Evolutionary conservation across 208 protist species (phyloP).

Genomic region (Leishmania arabica): DNA sequence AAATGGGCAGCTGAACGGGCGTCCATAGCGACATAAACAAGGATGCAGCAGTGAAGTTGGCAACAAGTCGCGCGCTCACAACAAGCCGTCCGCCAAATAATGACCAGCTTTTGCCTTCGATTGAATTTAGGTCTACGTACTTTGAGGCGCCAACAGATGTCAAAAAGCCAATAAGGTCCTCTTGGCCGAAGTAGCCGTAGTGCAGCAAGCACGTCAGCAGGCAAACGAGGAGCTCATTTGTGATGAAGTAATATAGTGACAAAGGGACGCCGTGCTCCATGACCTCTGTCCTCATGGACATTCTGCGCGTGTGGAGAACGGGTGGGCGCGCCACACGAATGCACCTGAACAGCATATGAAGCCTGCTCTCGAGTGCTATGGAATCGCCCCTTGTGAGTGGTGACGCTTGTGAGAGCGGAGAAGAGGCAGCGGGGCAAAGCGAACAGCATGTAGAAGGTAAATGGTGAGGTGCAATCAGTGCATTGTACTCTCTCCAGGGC

Average conservation of each 20-base stretch:
- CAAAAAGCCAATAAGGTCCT: constrained; percentile 48
- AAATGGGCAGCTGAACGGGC: constrained; percentile 52
- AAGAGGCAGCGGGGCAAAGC: background rate
- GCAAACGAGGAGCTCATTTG: constrained; percentile 55
- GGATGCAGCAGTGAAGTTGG: constrained; percentile 61
- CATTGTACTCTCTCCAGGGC: background rate
- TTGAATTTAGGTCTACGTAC: constrained; percentile 40
- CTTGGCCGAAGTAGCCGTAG: constrained; percentile 55
- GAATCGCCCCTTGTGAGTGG: background rate
- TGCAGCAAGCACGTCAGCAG: constrained; percentile 55
- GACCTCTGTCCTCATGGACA: constrained; percentile 33
- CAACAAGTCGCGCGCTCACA: constrained; percentile 48
- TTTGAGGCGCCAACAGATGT: constrained; percentile 38
- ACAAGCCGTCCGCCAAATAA: constrained; percentile 39
- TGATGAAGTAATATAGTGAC: constrained; percentile 53
- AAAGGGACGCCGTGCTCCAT: constrained; percentile 41
- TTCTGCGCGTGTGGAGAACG: background rate
- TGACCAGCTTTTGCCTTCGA: constrained; percentile 49
- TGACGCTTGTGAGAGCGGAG: background rate
- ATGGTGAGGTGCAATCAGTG: background rate
- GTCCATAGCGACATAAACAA: constrained; percentile 57
- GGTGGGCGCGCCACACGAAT: background rate
- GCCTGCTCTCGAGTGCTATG: background rate
- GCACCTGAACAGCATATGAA: constrained; percentile 16
- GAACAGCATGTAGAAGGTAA: background rate